Percentiles rank a stretch among this genome's conserved stretches.
Evolutionary conservation across 176 grass and related monocot species (phyloP).

Genomic region (Triticum dicoccoides): DNA sequence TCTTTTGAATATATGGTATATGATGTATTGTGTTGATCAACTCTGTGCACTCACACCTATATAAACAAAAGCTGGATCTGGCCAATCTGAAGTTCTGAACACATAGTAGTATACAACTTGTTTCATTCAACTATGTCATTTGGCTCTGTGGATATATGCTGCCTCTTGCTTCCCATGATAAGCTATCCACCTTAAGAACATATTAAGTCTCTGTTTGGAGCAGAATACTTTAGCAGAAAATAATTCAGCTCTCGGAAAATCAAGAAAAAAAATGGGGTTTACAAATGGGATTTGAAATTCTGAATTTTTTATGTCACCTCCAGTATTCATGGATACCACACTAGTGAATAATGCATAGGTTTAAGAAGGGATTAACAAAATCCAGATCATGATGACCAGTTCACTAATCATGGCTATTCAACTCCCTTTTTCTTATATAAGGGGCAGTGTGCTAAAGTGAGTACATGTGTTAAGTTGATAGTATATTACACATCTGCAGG

Average conservation of each 20-base stretch:
- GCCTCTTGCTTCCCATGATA: not conserved
- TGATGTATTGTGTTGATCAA: not conserved
- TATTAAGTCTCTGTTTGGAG: not conserved
- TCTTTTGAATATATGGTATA: not conserved
- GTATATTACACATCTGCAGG: not conserved
- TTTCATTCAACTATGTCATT: not conserved
- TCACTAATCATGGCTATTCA: slow-evolving; percentile 1
- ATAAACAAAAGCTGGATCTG: not conserved
- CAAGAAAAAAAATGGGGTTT: not conserved
- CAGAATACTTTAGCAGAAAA: not conserved
- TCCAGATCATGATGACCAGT: not conserved
- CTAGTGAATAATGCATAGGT: not conserved
- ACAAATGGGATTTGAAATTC: not conserved
- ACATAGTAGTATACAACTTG: not conserved
- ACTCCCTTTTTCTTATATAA: not conserved
- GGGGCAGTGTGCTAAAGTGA: slow-evolving; percentile 27
- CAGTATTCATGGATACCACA: not conserved
- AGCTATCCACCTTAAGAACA: not conserved
- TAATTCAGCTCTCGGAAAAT: not conserved
- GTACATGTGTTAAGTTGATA: slow-evolving; percentile 3
- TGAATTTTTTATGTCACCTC: not conserved
- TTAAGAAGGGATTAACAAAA: not conserved
- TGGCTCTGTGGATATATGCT: not conserved
- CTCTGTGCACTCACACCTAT: not conserved
- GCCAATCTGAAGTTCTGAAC: not conserved